Evolutionary conservation across 305 asterid genomes (phyloP).

Genomic region (Rubia tinctorum): DNA sequence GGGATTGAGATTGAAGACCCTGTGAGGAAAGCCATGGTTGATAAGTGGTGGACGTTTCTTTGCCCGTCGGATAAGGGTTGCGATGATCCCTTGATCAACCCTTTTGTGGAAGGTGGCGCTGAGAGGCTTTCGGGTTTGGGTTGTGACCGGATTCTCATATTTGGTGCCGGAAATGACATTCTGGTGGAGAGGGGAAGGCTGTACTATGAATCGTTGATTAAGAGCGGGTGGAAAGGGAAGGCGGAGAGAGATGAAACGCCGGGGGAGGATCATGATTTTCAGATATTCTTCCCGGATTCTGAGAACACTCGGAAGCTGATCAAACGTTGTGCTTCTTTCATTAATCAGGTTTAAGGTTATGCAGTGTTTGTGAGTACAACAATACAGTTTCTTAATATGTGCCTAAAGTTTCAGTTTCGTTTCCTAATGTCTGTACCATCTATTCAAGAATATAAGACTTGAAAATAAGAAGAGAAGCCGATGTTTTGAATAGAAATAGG

Average conservation of each 20-base stretch:
- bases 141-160: conserved; percentile 36
- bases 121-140: conserved; percentile 30
- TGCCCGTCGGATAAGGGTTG: conserved; percentile 57
- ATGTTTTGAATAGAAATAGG: too few species aligned
- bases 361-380: not conserved
- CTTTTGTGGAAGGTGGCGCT: conserved; percentile 38
- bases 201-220: conserved; percentile 33
- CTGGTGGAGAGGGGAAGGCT: conserved; percentile 61
- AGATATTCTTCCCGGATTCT: conserved; percentile 45
- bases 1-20: conserved; percentile 49
- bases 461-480: too few species aligned
- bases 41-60: conserved; percentile 72
- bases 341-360: conserved; percentile 27
- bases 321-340: conserved; percentile 37
- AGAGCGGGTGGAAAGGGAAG: conserved; percentile 53
- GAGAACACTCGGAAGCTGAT: conserved; percentile 37
- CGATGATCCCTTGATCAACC: conserved; percentile 65
- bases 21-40: conserved; percentile 56
- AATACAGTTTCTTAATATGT: not conserved
- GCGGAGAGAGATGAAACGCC: conserved; percentile 47
- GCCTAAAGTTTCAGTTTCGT: too few species aligned
- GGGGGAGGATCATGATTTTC: conserved; percentile 75
- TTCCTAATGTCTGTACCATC: too few species aligned
- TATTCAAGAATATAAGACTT: not conserved
- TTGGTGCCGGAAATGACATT: conserved; percentile 63